These are phyloP conservation scores for Serendipita vermifera DNA, from an alignment of 768 basidiomycete genomes.

Conservation along the genomic window DNA sequence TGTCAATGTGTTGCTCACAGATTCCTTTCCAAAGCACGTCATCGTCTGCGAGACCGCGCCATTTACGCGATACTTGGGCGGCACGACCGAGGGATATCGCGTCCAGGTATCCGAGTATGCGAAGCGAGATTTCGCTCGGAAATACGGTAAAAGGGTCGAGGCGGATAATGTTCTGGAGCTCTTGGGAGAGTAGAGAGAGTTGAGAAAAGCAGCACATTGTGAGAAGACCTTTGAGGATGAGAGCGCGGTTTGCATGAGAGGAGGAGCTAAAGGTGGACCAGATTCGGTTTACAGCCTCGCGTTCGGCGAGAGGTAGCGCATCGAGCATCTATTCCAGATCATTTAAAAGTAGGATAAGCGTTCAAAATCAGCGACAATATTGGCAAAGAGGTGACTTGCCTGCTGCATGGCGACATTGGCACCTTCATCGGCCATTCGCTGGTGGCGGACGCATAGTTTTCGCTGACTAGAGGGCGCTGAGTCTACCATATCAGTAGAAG, in stretches of 20 bases:
- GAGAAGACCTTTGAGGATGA: constrained; percentile 91
- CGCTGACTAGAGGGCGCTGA: constrained; percentile 30
- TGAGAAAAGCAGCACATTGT: constrained; percentile 99
- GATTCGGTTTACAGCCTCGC: constrained; percentile 76
- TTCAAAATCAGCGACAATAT: background rate
- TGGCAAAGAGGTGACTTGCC: constrained; percentile 32
- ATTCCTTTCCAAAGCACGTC: constrained; percentile 91
- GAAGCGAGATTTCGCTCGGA: constrained; percentile 80
- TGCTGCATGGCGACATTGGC: constrained; percentile 85
- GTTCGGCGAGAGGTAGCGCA: constrained; percentile 69
- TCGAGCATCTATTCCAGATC: constrained; percentile 62
- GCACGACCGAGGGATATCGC: constrained; percentile 88
- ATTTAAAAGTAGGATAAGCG: background rate
- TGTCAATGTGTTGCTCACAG: constrained; percentile 96
- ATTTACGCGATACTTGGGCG: constrained; percentile 74
- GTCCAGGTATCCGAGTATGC: constrained; percentile 78
- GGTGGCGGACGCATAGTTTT: constrained; percentile 85
- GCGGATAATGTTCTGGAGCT: constrained; percentile 82
- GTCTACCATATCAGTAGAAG: background rate
- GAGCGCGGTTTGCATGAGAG: constrained; percentile 74
- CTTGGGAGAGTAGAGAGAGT: constrained; percentile 87
- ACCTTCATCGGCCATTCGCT: constrained; percentile 93
- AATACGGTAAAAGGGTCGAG: constrained; percentile 88
- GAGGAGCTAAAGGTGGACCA: constrained; percentile 98
- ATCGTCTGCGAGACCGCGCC: constrained; percentile 87